Evolutionary conservation across 257 asterid species (phyloP).

Genomic region (Nicotiana tomentosiformis): DNA sequence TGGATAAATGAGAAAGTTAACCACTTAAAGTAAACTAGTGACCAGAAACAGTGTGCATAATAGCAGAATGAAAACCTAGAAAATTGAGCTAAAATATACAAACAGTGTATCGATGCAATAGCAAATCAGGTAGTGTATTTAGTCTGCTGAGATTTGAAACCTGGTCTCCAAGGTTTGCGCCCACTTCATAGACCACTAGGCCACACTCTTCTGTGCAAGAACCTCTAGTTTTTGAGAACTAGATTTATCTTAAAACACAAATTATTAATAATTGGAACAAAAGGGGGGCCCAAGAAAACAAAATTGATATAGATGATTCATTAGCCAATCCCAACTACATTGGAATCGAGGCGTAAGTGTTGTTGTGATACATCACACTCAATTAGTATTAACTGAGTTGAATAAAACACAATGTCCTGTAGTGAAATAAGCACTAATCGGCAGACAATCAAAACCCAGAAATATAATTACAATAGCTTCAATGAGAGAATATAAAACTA

Average conservation of each 20-base stretch:
- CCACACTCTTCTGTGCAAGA: background rate
- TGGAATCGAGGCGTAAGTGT: background rate
- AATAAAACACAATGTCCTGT: background rate
- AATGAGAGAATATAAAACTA: conserved; percentile 13
- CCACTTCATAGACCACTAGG: no score
- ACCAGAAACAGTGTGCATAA: background rate
- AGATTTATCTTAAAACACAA: no score
- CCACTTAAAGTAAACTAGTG: background rate
- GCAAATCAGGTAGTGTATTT: background rate
- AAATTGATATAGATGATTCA: background rate
- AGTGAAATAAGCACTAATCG: background rate
- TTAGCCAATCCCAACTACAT: background rate
- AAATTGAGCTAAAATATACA: background rate
- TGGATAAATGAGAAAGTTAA: background rate
- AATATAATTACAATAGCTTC: background rate
- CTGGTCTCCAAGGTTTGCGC: no score
- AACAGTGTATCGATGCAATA: background rate
- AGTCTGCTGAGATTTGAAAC: no score
- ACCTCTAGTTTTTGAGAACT: background rate
- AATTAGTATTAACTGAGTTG: background rate
- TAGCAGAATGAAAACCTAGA: background rate
- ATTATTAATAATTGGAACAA: background rate
- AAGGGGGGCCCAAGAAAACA: no score
- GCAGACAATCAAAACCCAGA: background rate
- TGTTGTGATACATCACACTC: background rate